Percentiles rank a stretch among this genome's conserved stretches.
phyloP scores from a whole-genome alignment of 2,329 filamentous ascomycete species.

The Colletotrichum navitas region DNA sequence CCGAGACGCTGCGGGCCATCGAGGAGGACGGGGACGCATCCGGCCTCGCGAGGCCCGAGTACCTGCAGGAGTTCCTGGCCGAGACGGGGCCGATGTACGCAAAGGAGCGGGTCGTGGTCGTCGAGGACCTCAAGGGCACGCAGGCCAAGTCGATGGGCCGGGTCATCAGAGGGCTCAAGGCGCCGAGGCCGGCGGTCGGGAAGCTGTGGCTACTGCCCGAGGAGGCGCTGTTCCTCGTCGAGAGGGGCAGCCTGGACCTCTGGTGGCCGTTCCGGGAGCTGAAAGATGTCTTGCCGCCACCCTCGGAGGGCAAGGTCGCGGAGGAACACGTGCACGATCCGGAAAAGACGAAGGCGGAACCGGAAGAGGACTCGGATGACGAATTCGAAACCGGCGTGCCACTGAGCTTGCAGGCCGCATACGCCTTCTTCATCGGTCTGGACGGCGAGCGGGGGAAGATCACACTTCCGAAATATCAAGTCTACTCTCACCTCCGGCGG shows the following conservation, averaged over 20 bases:
- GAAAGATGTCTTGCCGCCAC: constrained; percentile 60
- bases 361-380: constrained; percentile 51
- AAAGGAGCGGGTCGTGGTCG: constrained; percentile 70
- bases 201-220: constrained; percentile 89
- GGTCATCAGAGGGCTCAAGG: constrained; percentile 67
- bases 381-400: constrained; percentile 78
- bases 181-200: constrained; percentile 64
- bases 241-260: constrained; percentile 88
- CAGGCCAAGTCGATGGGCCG: constrained; percentile 83
- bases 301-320: constrained; percentile 45
- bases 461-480: constrained; percentile 84
- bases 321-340: constrained; percentile 45
- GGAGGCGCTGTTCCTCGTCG: constrained; percentile 89
- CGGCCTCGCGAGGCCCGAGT: constrained; percentile 35
- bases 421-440: constrained; percentile 83
- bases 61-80: constrained; percentile 34
- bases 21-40: constrained; percentile 27
- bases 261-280: constrained; percentile 79
- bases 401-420: constrained; percentile 91
- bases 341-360: constrained; percentile 44
- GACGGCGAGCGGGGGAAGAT: constrained; percentile 72
- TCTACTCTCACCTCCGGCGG: constrained; percentile 87
- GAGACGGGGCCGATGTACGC: constrained; percentile 50
- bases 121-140: constrained; percentile 80
- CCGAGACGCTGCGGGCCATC: constrained; percentile 27